phyloP scores from a whole-genome alignment of 1,284 basidiomycete species.

The Ganoderma sp. region DNA sequence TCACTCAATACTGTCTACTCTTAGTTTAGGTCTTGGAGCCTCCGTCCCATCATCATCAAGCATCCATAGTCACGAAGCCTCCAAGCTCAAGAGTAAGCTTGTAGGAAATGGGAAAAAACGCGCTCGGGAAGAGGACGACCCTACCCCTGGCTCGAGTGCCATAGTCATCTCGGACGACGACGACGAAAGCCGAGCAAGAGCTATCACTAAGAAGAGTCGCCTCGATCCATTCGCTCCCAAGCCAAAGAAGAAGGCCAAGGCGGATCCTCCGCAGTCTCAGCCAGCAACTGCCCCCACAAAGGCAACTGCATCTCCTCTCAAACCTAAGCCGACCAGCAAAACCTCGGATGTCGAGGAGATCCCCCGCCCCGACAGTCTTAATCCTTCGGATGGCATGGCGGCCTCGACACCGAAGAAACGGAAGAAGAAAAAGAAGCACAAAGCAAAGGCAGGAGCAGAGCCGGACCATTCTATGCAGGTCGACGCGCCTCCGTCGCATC shows the following conservation, averaged over 20 bases:
- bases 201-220: slow-evolving; percentile 61
- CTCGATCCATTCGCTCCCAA: slow-evolving; percentile 58
- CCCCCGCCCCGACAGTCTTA: not conserved
- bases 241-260: slow-evolving; percentile 39
- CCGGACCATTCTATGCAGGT: not conserved
- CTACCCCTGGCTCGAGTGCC: slow-evolving; percentile 18
- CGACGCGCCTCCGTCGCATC: not conserved
- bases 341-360: slow-evolving; percentile 10
- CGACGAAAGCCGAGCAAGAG: slow-evolving; percentile 60
- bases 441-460: slow-evolving; percentile 37
- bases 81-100: slow-evolving; percentile 63
- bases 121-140: slow-evolving; percentile 36
- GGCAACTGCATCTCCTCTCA: not conserved
- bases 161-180: slow-evolving; percentile 47
- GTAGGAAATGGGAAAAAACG: slow-evolving; percentile 57
- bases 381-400: slow-evolving; percentile 39
- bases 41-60: slow-evolving; percentile 54
- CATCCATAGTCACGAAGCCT: slow-evolving; percentile 51
- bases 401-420: slow-evolving; percentile 52
- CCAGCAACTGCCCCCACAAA: not conserved
- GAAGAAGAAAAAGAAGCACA: slow-evolving; percentile 62
- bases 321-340: not conserved
- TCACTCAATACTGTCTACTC: not conserved
- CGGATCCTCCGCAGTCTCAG: not conserved
- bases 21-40: slow-evolving; percentile 74